These are phyloP conservation scores for Elsinoe ampelina DNA, from an alignment of 2,329 filamentous ascomycete species.

Conservation along the genomic window DNA sequence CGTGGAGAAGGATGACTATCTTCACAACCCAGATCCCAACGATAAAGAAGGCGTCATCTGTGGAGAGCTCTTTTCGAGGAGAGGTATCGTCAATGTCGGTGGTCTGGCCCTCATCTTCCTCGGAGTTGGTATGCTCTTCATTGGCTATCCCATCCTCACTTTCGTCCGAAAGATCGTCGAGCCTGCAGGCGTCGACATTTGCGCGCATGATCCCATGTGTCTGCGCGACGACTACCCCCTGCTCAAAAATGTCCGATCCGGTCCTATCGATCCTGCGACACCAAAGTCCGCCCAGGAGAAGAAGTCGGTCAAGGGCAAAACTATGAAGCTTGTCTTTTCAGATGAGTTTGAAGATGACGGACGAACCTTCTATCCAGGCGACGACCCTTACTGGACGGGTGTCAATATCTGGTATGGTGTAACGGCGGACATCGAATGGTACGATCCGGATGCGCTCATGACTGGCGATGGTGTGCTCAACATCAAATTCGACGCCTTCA, in stretches of 20 bases:
- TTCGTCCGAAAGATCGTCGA: constrained; percentile 43
- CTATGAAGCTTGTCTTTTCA: constrained; percentile 44
- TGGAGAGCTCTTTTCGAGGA: constrained; percentile 55
- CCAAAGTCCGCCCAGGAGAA: constrained; percentile 38
- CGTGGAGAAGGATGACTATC: constrained; percentile 62
- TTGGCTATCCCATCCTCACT: constrained; percentile 58
- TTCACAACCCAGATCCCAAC: constrained; percentile 61
- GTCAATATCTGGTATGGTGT: constrained; percentile 48
- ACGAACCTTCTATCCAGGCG: constrained; percentile 47
- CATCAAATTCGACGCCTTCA: constrained; percentile 37
- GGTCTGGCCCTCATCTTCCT: constrained; percentile 51
- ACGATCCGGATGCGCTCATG: constrained; percentile 44
- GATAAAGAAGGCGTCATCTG: constrained; percentile 48
- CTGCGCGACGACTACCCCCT: constrained; percentile 39
- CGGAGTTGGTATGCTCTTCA: constrained; percentile 56
- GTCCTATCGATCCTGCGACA: constrained; percentile 45
- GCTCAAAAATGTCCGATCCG: constrained; percentile 38
- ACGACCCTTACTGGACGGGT: constrained; percentile 47
- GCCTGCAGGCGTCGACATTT: constrained; percentile 27
- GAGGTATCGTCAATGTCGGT: constrained; percentile 57
- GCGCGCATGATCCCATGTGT: constrained; percentile 38
- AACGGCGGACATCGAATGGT: constrained; percentile 43
- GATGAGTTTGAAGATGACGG: constrained; percentile 48
- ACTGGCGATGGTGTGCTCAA: constrained; percentile 40
- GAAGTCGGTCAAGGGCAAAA: constrained; percentile 37